A percentile compares a stretch with the other conserved stretches of the same genome.
phyloP scores from a whole-genome alignment of 2,329 filamentous ascomycete genomes.

The Colletotrichum zoysiae region DNA sequence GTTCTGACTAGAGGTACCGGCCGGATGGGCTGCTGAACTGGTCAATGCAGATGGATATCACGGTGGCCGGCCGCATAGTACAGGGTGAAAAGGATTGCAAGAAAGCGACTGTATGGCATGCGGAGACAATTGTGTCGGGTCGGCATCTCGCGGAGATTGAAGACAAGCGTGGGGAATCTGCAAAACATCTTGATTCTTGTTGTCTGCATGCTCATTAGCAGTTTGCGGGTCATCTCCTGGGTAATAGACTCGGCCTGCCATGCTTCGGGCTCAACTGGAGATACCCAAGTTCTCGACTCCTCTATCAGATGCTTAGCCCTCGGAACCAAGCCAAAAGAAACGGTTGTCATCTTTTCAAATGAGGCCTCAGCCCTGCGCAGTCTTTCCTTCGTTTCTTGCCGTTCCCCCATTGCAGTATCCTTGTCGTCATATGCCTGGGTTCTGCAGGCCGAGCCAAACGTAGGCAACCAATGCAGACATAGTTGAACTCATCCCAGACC shows the following conservation, averaged over 20 bases:
- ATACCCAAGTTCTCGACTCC: not conserved
- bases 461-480: conserved; percentile 60
- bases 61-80: no score
- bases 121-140: not conserved
- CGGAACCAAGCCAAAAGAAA: not conserved
- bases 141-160: not conserved
- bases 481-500: conserved; percentile 53
- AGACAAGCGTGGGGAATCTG: not conserved
- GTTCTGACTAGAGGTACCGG: conserved; percentile 11
- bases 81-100: conserved; percentile 1
- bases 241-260: not conserved
- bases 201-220: not conserved
- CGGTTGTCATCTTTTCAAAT: conserved; percentile 1
- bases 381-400: not conserved
- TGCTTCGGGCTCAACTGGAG: not conserved
- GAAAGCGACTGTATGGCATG: not conserved
- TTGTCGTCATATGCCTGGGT: conserved; percentile 59
- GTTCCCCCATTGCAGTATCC: not conserved
- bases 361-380: not conserved
- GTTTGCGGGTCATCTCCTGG: not conserved
- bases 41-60: not conserved
- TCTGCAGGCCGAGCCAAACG: conserved; percentile 56
- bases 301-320: not conserved
- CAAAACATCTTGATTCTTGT: no score
- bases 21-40: not conserved